phyloP scores from a whole-genome alignment of 129 eudicot species.

The Tagetes erecta region DNA sequence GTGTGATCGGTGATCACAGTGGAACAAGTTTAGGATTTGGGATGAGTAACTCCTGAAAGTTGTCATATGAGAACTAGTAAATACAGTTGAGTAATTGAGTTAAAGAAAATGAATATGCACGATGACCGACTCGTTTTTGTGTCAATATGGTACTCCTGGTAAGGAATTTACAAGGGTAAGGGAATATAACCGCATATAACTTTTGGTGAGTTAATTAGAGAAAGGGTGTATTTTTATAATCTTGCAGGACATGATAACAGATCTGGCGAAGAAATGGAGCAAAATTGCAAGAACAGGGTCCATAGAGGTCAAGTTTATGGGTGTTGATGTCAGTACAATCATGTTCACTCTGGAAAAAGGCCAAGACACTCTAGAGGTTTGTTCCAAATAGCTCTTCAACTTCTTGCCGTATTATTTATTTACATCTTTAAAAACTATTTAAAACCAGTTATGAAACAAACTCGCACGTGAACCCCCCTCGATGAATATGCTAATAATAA shows the following conservation, averaged over 20 bases:
- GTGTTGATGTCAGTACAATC: constrained; percentile 79
- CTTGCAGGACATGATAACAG: constrained; percentile 67
- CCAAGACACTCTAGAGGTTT: constrained; percentile 85
- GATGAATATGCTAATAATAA: not conserved
- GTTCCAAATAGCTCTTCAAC: constrained; percentile 19
- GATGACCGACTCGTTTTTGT: not conserved
- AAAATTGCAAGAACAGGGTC: constrained; percentile 78
- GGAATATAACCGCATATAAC: not conserved
- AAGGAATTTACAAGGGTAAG: not conserved
- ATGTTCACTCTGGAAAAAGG: constrained; percentile 91
- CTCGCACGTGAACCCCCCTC: not conserved
- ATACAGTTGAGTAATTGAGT: not conserved
- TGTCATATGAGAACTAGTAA: not conserved
- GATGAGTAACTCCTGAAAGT: constrained; percentile 5
- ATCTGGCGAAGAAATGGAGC: constrained; percentile 79
- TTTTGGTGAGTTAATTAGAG: constrained; percentile 22
- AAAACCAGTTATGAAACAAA: not conserved
- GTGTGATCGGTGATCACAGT: not conserved
- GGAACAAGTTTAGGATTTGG: constrained; percentile 8
- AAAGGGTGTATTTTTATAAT: not conserved
- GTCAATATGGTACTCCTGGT: not conserved
- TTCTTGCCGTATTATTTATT: not conserved
- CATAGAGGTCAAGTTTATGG: constrained; percentile 68
- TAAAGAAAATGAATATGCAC: not conserved
- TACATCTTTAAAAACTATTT: not conserved